Conservation (phyloP, 768 basidiomycete species). For the Tylopilus rubrobrunneus region DNA sequence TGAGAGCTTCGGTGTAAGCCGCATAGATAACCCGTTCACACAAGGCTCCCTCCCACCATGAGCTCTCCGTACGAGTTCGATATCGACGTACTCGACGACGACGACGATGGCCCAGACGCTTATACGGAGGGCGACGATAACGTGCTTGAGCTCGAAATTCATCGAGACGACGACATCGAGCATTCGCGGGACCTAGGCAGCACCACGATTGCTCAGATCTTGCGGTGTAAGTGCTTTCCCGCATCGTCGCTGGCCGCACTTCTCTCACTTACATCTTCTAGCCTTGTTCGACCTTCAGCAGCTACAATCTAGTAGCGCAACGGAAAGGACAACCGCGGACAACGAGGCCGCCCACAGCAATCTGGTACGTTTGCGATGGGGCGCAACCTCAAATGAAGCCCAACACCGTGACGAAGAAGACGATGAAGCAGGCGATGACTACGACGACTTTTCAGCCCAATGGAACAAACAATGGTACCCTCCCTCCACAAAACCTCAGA, state of each 20-base stretch:
- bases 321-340: slow-evolving; percentile 8
- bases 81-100: slow-evolving; percentile 18
- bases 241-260: background rate
- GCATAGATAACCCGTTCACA: background rate
- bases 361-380: slow-evolving; percentile 21
- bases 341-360: slow-evolving; percentile 22
- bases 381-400: slow-evolving; percentile 15
- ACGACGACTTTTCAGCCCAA: slow-evolving; percentile 28
- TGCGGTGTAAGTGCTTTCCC: slow-evolving; percentile 24
- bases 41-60: slow-evolving; percentile 8
- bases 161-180: slow-evolving; percentile 18
- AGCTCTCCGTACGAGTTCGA: slow-evolving; percentile 17
- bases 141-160: slow-evolving; percentile 32
- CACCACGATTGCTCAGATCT: slow-evolving; percentile 22
- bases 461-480: slow-evolving; percentile 33
- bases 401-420: slow-evolving; percentile 34
- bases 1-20: background rate
- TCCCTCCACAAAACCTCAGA: slow-evolving; percentile 53
- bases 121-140: slow-evolving; percentile 28
- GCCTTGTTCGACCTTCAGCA: slow-evolving; percentile 30
- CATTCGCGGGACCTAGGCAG: background rate
- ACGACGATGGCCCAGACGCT: slow-evolving; percentile 32
- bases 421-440: slow-evolving; percentile 39
- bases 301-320: slow-evolving; percentile 11
- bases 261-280: slow-evolving; percentile 9